Base-by-base conservation (phyloP, 2,329 filamentous ascomycete genomes). In the Nigrograna mackinnonii region DNA sequence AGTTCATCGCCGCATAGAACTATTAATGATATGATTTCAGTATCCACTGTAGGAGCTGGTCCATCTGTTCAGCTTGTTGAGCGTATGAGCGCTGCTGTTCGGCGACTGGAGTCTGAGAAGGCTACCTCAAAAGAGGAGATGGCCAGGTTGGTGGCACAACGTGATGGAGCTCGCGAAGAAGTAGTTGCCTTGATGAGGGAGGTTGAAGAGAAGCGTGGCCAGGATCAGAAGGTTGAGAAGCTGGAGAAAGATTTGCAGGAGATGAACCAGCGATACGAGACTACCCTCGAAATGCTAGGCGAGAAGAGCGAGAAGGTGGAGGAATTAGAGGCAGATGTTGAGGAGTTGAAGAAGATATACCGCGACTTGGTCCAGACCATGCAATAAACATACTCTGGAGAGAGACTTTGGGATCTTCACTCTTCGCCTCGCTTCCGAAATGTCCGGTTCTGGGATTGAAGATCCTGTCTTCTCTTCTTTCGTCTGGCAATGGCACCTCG, bases 231-330 rank as follows among this genome's bases (percentile, higher is more conserved):
- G 45, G 79, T 91, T 1, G 73, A 76, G 16, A 77, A 79, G 46
- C 68, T 96, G 12, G 86, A 95, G 66, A 72, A 70, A 34, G 81
- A 90, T 54, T 74, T 96, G 37, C 73, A 71, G 20, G 80, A 82
- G 31, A 75, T 96, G 51, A 85, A 89, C 58, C 76, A 82, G 49
- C 79, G 92, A 57, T 96, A 97, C 65, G 85, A 95, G 64, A 94
- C 91, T 12, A 95, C 90, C 46, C 76, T 99, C 39, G 91, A 97
- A 73, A 86, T 97, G 83, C 73, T 99, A 43, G 94, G 94, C 2
- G 94, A 99, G 79, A 96, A 96, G 80, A 96, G 90, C 68, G 94
- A 99, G 76, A 75, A 87, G 61, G 91, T 96, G 2, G 91, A 96
- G 62, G 94, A 99, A 76, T 74, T 99, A 54, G 84, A 79, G 67